A percentile compares a stretch with the other conserved stretches of the same genome.
These are phyloP conservation scores for Thermoascus crustaceus DNA, from an alignment of 2,329 filamentous ascomycete genomes.

Conservation along the genomic window DNA sequence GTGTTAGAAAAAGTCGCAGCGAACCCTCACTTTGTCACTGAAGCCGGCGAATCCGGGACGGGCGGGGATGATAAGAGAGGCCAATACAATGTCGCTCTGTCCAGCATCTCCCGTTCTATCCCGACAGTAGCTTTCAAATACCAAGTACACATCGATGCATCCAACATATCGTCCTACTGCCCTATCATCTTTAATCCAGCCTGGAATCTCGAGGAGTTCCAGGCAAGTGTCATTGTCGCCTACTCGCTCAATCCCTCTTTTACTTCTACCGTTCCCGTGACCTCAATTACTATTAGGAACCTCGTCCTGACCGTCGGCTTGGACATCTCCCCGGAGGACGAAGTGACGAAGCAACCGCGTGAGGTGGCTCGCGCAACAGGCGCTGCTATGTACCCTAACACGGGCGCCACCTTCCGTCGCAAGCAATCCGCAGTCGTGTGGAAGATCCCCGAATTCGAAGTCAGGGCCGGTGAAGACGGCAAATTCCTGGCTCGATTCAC, in stretches of 20 bases:
- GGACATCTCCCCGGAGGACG: slow-evolving; percentile 32
- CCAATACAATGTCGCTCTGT: slow-evolving; percentile 69
- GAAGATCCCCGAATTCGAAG: slow-evolving; percentile 42
- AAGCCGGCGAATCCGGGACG: slow-evolving; percentile 47
- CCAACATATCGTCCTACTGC: slow-evolving; percentile 50
- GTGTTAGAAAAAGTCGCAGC: slow-evolving; percentile 87
- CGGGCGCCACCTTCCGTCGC: slow-evolving; percentile 37
- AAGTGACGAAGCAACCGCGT: slow-evolving; percentile 39
- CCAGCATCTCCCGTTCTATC: slow-evolving; percentile 58
- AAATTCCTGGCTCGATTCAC: slow-evolving; percentile 79
- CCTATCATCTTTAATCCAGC: slow-evolving; percentile 65
- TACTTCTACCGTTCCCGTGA: slow-evolving; percentile 29
- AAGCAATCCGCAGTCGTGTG: slow-evolving; percentile 40
- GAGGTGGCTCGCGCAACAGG: slow-evolving; percentile 33
- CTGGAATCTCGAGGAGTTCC: slow-evolving; percentile 78
- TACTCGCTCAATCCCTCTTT: slow-evolving; percentile 76
- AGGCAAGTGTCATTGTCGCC: slow-evolving; percentile 76
- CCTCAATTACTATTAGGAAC: slow-evolving; percentile 59
- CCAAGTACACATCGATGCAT: slow-evolving; percentile 65
- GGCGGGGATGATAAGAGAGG: slow-evolving; percentile 54
- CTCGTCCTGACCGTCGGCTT: slow-evolving; percentile 59
- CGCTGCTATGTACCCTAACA: slow-evolving; percentile 40
- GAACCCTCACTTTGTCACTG: slow-evolving; percentile 82
- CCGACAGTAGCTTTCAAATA: slow-evolving; percentile 82
- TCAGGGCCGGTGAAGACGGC: slow-evolving; percentile 48